Evolutionary conservation across 345 rosid genomes (phyloP), one percentile per base, ranked within the genome.

Genomic region (Boechera divaricarpa): DNA sequence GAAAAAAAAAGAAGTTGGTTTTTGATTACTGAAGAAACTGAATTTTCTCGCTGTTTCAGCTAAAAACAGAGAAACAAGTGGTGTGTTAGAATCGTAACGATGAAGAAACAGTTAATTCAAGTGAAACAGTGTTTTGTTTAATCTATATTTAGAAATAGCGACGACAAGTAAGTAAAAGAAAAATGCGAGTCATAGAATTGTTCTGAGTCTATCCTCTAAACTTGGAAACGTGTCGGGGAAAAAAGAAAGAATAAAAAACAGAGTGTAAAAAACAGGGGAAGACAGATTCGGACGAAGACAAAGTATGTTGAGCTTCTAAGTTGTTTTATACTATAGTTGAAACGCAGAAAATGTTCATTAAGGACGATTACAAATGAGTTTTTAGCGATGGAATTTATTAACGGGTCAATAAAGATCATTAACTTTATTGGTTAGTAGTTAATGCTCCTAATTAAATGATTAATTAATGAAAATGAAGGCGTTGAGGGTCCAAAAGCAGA

Each of bases 11-110:
- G 2, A 28, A 39, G 52, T 28, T 0, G 54, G 41, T 62, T 76
- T 48, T 9, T 6, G 13, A 68, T 33, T 39, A 67, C 58, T 69
- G 75, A 70, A 77, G 42, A 70, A 6, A 63, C 65, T 70, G 28
- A 35, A 49, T 7, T 76, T 28, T 49, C 55, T 60, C 74, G 38
- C 26, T 52, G 73, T 58, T 60, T 36, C 29, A 56, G 24, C 59
- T 49, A 66, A 45, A 77, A 77, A 44, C 80, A 76, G 74, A 76
- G 74, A 44, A 69, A 60, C 54, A 10, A 75, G 74, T 65, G 77
- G 26, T 26, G 76, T 12, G 9, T 42, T 44, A 70, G 42, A 70
- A 16, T 21, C 58, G 28, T 51, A 74, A 66, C 63, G 48, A 69
- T 31, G 69, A 69, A 69, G 74, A 76, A 68, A 68, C 67, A 51